phyloP scores from a whole-genome alignment of 768 basidiomycete genomes.

The Floccularia luteovirens region DNA sequence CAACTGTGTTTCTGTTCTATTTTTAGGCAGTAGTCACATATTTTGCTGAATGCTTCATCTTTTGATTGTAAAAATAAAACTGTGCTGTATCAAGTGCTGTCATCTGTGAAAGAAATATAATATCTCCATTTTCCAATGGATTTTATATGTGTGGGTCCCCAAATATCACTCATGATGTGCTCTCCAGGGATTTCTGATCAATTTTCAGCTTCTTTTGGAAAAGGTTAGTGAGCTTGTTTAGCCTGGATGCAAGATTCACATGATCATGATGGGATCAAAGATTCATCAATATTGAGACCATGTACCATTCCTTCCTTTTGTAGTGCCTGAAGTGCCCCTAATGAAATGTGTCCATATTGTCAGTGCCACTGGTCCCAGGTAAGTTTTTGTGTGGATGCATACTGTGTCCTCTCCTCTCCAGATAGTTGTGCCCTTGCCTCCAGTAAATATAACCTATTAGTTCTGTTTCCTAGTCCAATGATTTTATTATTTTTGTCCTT shows the following conservation, averaged over 20 bases:
- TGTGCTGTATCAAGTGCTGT: constrained; percentile 2
- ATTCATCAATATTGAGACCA: constrained; percentile 13
- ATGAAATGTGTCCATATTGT: constrained; percentile 16
- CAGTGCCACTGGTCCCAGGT: constrained; percentile 14
- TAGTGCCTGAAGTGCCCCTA: constrained; percentile 11
- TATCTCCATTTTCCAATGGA: constrained; percentile 17
- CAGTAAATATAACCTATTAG: neutral
- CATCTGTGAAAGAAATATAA: constrained; percentile 18
- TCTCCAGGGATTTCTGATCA: constrained; percentile 13
- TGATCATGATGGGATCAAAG: constrained; percentile 8
- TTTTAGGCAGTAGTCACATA: constrained; percentile 8
- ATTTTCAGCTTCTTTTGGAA: constrained; percentile 21
- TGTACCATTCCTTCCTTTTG: constrained; percentile 10
- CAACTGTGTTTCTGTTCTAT: constrained; percentile 9
- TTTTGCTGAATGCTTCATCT: constrained; percentile 8
- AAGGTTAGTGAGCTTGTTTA: constrained; percentile 19
- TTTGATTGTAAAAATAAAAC: constrained; percentile 12
- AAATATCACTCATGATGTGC: constrained; percentile 16
- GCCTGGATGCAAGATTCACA: constrained; percentile 27
- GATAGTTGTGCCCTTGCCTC: neutral
- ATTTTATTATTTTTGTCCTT: constrained; percentile 6
- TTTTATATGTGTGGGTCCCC: constrained; percentile 17
- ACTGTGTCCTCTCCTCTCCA: neutral
- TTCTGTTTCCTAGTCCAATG: constrained; percentile 7
- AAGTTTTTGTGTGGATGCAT: neutral